A percentile compares a stretch with the other conserved stretches of the same genome.
phyloP scores from a whole-genome alignment of 140 eudicot species.

The Bidens hawaiensis region DNA sequence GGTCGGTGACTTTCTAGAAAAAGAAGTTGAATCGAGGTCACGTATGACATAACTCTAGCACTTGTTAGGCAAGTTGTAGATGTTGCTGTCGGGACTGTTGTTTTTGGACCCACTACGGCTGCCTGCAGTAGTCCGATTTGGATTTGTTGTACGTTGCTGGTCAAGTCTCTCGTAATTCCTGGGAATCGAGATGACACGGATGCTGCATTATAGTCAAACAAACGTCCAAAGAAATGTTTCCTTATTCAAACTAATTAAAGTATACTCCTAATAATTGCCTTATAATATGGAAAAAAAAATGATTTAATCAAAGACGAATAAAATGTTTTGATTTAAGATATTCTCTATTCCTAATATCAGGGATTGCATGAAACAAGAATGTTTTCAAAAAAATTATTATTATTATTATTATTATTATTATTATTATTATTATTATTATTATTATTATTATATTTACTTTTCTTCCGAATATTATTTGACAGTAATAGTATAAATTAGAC shows the following conservation, averaged over 20 bases:
- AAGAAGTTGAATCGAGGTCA: slow-evolving; percentile 10
- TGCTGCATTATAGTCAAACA: background rate
- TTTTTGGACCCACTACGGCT: slow-evolving; percentile 25
- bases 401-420: too few species aligned
- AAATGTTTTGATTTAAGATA: background rate
- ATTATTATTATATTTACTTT: too few species aligned
- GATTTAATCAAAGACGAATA: background rate
- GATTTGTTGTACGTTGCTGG: slow-evolving; percentile 20
- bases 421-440: too few species aligned
- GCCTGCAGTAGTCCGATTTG: slow-evolving; percentile 24
- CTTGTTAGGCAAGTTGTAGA: slow-evolving; percentile 24
- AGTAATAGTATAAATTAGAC: background rate
- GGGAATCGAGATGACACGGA: slow-evolving; percentile 11
- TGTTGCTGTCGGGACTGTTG: slow-evolving; percentile 12
- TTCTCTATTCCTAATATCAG: background rate
- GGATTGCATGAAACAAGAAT: background rate
- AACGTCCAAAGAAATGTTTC: background rate
- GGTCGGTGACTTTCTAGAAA: slow-evolving; percentile 24
- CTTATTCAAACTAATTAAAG: background rate
- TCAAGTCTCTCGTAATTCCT: slow-evolving; percentile 9
- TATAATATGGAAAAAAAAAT: background rate
- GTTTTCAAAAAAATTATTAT: background rate
- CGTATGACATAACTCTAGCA: slow-evolving; percentile 16
- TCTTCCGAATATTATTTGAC: too few species aligned
- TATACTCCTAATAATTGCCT: background rate